Base-by-base conservation (phyloP, 2,329 filamentous ascomycete species). In the Fusarium sacchari region DNA sequence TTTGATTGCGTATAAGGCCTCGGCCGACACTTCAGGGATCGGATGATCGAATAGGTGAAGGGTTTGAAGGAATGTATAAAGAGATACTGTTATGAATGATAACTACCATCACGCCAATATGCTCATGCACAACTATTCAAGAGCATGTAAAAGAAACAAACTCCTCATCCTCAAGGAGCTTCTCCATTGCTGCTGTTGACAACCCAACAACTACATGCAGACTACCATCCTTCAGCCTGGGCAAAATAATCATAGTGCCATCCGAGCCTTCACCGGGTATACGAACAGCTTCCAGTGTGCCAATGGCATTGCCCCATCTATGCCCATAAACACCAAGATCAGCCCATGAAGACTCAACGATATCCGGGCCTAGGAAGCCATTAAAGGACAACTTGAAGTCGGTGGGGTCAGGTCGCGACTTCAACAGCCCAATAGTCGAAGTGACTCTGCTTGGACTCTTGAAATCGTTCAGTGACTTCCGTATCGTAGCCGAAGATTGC, bases 11-110 rank as follows among this genome's bases (percentile, higher is more conserved):
- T 60, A 18, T 60, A 9, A 53, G 12, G 26, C 4, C 22, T 32
- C n/a, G n/a, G 4, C 32, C 26, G 26, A 26, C 32, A 6, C 11
- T 26, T 6, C 3, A 22, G 22, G 24, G 18, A 46, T 7, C 24
- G 5, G 0, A 46, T 4, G 4, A 46, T 26, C 43, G 20, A 10
- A 14, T 10, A 3, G 0, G 5, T 14, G 4, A 28, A 14, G 7
- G 43, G 6, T 22, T 46, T 5, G 4, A 14, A 26, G 13, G 7
- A 13, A 20, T 18, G 22, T 6, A 20, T 22, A 15, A 2, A 28
- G 18, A 14, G 18, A 14, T 20, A 10, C 2, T 22, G 10, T n/a
- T 20, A 30, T 3, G 13, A 17, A 15, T 15, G 17, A 32, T 13
- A 22, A 32, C 20, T n/a, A 30, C 14, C 7, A 5, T 4, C 17